phyloP scores from a whole-genome alignment of 495 filamentous ascomycete genomes.

The Clavariopsis aquatica region DNA sequence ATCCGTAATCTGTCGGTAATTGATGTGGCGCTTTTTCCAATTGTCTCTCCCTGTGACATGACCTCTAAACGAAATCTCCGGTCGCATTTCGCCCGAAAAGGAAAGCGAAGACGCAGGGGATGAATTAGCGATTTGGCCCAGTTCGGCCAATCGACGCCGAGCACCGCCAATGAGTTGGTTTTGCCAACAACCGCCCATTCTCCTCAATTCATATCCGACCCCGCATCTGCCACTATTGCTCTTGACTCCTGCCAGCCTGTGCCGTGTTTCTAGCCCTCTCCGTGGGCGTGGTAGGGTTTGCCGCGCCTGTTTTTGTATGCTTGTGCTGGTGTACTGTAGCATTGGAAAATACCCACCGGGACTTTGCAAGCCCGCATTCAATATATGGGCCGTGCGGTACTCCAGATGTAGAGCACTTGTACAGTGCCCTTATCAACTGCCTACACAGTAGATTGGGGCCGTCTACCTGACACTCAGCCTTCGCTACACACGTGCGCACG shows the following conservation, averaged over 20 bases:
- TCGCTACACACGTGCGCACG: too few relatives aligned
- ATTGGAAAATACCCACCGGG: background rate
- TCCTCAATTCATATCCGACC: background rate
- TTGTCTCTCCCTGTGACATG: background rate
- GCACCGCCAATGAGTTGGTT: background rate
- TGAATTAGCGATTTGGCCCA: slow-evolving; percentile 4
- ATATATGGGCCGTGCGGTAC: too few relatives aligned
- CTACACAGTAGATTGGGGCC: too few relatives aligned
- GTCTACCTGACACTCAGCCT: too few relatives aligned
- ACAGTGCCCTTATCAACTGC: too few relatives aligned
- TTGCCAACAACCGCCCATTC: background rate
- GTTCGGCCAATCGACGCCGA: slow-evolving; percentile 2
- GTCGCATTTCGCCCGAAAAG: background rate
- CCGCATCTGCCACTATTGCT: background rate
- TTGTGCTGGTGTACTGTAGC: too few relatives aligned
- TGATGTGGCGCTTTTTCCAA: slow-evolving; percentile 4
- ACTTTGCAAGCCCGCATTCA: too few relatives aligned
- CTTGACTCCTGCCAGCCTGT: background rate
- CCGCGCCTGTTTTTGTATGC: too few relatives aligned
- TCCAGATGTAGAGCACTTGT: too few relatives aligned
- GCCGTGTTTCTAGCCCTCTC: background rate
- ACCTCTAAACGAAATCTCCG: slow-evolving; percentile 2
- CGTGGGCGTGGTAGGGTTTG: too few relatives aligned
- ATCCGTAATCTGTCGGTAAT: slow-evolving; percentile 28
- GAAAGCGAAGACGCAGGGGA: slow-evolving; percentile 3